A percentile compares a stretch with the other conserved stretches of the same genome.
Conservation (phyloP, 331 rosid genomes). For the Phaseolus coccineus region DNA sequence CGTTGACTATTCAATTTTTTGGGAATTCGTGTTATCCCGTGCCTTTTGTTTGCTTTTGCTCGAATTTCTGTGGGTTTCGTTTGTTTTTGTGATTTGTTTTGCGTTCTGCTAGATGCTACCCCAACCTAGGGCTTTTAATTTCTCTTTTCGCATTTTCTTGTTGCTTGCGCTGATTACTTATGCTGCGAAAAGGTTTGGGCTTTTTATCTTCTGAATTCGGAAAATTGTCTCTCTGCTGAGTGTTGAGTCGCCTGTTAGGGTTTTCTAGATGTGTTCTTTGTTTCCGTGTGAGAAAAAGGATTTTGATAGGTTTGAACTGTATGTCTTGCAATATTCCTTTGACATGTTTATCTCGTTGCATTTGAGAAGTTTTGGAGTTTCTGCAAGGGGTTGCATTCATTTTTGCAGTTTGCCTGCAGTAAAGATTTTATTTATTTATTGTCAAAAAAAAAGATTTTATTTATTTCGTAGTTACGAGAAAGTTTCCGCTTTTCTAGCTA, state of each 20-base stretch:
- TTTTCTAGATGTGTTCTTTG: slow-evolving; percentile 20
- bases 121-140: slow-evolving; percentile 57
- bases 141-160: slow-evolving; percentile 12
- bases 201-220: slow-evolving; percentile 37
- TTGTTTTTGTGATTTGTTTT: slow-evolving; percentile 39
- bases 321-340: not conserved
- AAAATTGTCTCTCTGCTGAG: slow-evolving; percentile 28
- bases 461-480: not conserved
- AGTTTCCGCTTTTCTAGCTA: slow-evolving; percentile 22
- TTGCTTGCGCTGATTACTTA: slow-evolving; percentile 23
- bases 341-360: not conserved
- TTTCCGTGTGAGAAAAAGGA: slow-evolving; percentile 27
- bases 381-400: slow-evolving; percentile 25
- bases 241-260: slow-evolving; percentile 35
- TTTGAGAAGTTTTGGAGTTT: slow-evolving; percentile 23
- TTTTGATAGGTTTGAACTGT: slow-evolving; percentile 30
- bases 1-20: slow-evolving; percentile 23
- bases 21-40: slow-evolving; percentile 17
- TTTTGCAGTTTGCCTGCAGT: slow-evolving; percentile 2
- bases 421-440: not conserved
- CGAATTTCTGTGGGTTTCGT: slow-evolving; percentile 43
- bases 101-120: slow-evolving; percentile 30
- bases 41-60: slow-evolving; percentile 22
- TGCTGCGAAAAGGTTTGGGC: slow-evolving; percentile 42
- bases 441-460: no score